Base-by-base conservation (phyloP, 305 asterid species). In the Ilex paraguariensis region DNA sequence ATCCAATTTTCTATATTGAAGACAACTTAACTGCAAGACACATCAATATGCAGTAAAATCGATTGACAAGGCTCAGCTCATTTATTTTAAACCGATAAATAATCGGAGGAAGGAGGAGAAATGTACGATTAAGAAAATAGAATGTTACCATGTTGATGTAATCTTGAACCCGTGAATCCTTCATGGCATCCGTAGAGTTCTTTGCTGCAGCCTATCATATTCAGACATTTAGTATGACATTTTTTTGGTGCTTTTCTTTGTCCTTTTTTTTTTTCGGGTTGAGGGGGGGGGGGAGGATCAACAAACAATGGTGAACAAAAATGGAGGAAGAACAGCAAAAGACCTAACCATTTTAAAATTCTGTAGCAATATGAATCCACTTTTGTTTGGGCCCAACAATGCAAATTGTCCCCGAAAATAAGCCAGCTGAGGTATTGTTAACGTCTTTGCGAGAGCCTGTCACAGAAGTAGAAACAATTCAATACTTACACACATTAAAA, bases 121-220 rank as follows among this genome's bases (percentile, higher is more conserved):
- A 67, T 11, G 66, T 33, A 54, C 3, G 7, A 21, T 21, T 21
- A 21, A 17, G 53, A 21, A 33, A 61, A 57, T 28, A 48, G 58
- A 21, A 21, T 21, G 51, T 70, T 75, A 93, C 99, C 95, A 84
- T 81, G 71, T 65, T 81, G 44, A 83, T 95, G 70, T 81, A 93
- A 55, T 93, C 99, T 3, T 82, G 63, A 66, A 93, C 96, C 62
- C 95, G 83, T 1, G 99, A 86, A 73, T 93, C 99, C 78, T 84
- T 90, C 84, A 90, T 77, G 30, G 97, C 99, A 73, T 93, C 95
- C 1, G 99, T 93, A 13, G 84, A 79, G 72, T 64, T 71, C 85
- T 78, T 90, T 44, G 81, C 60, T 69, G 82, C 79, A 63, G 93
- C 93, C 99, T 93, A 78, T 62, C 49, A 61, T 32, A 28, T 59